Evolutionary conservation across 306 rosid genomes (phyloP), one percentile per base, ranked within the genome.

Genomic region (Chamaecrista fasciculata): DNA sequence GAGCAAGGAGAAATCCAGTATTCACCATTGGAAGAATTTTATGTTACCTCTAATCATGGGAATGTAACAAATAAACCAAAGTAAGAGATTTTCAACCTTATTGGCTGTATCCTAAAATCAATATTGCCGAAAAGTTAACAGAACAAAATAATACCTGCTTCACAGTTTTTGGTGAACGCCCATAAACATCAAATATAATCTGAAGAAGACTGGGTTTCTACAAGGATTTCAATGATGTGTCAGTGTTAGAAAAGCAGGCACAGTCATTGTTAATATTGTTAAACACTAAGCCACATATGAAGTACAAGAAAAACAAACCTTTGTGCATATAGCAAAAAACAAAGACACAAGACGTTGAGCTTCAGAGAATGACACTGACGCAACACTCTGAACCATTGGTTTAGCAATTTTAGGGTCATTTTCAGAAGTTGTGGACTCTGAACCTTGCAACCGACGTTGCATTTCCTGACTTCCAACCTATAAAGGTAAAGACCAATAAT

Each of bases 141-240:
- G 65, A 37, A 69, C 71, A 66, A 69, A 74, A 55, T 43, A 43
- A 66, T 51, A 94, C 99, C 99, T 94, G 97, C 77, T 94, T 94
- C 16, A 86, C 95, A 53, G 81, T 69, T 86, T 73, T 86, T 0
- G 95, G 82, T 64, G 97, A 83, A 66, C 66, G 74, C 29, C 91
- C 87, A 58, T 94, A 91, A 56, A 80, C 86, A 73, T 79, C 70
- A 80, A 94, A 91, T 64, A 94, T 89, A 84, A 84, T 76, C 72
- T 79, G 97, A 76, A 94, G 91, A 81, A 91, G 92, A 76, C 61
- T 67, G 66, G 97, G 99, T 80, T 94, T 94, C 99, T 94, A 95
- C 84, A 79, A 44, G 53, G 50, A 79, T 61, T 78, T 28, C 44
- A 67, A 74, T 66, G 24, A 20, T 28, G n/a, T 0, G 12, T 77